phyloP scores from a whole-genome alignment of 257 asterid species.

The Leonotis leonurus region DNA sequence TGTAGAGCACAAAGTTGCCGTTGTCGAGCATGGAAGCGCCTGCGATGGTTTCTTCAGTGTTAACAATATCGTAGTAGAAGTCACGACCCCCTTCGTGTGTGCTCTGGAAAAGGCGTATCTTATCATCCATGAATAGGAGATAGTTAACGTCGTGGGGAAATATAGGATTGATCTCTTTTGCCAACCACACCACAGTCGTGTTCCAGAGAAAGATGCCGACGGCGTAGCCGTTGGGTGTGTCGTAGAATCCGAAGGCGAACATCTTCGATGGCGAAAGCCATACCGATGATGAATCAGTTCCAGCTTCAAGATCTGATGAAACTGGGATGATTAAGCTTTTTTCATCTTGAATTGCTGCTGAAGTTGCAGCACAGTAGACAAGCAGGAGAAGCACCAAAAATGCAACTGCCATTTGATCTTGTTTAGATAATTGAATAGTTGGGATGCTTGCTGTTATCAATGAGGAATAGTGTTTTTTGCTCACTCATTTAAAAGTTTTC shows the following conservation, averaged over 20 bases:
- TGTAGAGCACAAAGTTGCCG: slow-evolving; percentile 48
- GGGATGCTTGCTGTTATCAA: too few relatives aligned
- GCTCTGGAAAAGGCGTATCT: too few relatives aligned
- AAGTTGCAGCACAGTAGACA: neutral
- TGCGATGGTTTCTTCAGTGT: neutral
- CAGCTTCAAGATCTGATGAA: neutral
- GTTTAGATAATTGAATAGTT: too few relatives aligned
- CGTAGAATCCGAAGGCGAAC: neutral
- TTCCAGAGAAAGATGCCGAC: neutral
- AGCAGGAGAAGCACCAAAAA: neutral
- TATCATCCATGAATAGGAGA: slow-evolving; percentile 4
- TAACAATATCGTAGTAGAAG: slow-evolving; percentile 1
- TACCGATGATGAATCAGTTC: neutral
- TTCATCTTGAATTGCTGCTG: neutral
- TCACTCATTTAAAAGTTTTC: too few relatives aligned
- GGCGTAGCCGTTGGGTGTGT: neutral
- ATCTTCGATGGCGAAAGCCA: neutral
- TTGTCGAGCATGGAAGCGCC: slow-evolving; percentile 40
- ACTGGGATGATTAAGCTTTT: neutral
- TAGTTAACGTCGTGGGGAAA: slow-evolving; percentile 13
- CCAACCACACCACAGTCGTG: slow-evolving; percentile 28
- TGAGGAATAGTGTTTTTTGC: too few relatives aligned
- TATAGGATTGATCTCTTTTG: slow-evolving; percentile 18
- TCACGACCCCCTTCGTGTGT: too few relatives aligned
- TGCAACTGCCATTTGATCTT: neutral